A percentile compares a stretch with the other conserved stretches of the same genome.
These are phyloP conservation scores for Aspergillus eucalypticola DNA, from an alignment of 2,329 filamentous ascomycete genomes.

Conservation along the genomic window DNA sequence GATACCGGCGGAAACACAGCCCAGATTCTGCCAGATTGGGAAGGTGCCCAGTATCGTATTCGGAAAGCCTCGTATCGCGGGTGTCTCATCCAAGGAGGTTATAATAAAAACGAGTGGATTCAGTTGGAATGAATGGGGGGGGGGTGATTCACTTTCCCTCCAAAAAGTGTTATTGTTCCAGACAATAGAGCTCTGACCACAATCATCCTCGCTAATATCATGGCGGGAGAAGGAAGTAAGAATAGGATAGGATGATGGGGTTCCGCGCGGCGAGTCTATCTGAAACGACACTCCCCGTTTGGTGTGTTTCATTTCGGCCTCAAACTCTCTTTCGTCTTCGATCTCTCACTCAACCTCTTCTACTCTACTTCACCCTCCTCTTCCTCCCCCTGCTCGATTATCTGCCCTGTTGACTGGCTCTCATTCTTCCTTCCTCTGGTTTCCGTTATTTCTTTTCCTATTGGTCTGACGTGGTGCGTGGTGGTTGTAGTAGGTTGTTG, in stretches of 20 bases:
- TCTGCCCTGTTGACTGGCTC: constrained; percentile 11
- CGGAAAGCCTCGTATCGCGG: neutral
- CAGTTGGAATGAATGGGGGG: neutral
- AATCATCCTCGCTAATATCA: neutral
- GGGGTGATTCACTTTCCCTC: neutral
- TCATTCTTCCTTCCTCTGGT: constrained; percentile 10
- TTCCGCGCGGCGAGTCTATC: constrained; percentile 20
- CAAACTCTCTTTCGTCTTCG: constrained; percentile 10
- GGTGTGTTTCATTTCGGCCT: constrained; percentile 18
- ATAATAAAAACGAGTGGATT: neutral
- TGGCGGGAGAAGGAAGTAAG: neutral
- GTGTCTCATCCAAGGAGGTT: no score
- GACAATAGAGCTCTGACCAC: neutral
- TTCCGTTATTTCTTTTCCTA: constrained; percentile 8
- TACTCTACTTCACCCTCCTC: neutral
- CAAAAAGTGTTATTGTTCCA: neutral
- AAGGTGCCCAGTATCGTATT: constrained; percentile 1
- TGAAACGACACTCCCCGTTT: constrained; percentile 20
- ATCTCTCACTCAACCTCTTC: neutral
- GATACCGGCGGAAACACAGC: neutral
- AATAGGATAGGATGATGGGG: constrained; percentile 14
- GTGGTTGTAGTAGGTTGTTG: neutral
- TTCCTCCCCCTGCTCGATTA: neutral
- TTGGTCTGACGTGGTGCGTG: neutral
- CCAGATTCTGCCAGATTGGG: neutral